Evolutionary conservation across 768 basidiomycete species (phyloP), one percentile per base, ranked within the genome.

Genomic region (Mycena filopes): DNA sequence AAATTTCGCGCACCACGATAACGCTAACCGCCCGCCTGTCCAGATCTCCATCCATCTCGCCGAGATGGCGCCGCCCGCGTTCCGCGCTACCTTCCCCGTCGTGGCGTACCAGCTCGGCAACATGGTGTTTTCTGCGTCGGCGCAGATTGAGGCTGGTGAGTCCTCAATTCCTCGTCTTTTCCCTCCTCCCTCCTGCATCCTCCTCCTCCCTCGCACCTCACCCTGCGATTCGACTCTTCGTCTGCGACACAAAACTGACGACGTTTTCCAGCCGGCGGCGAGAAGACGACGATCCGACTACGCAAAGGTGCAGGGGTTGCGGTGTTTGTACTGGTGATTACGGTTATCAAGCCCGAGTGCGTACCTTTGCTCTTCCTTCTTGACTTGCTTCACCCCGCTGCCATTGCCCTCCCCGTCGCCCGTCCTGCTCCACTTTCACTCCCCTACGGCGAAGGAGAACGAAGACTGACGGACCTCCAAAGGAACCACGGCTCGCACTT

Each of bases 301-400:
- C 68, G 91, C 89, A 4, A 88, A 86, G 76, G 92, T 93, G 6
- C 92, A 94, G 79, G 93, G 92, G 91, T 98, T 25, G 83, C 91
- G 1, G 89, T 87, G 0, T 96, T 91, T 68, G 87, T 94, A 45
- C 78, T 97, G 49, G 23, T 94, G 72, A 84, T 93, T 71, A 90
- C 89, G 15, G 80, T 94, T 67, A 75, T 97, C 62, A 95, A 95
- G 8, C 90, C 58, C 26, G 85, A 87, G 89, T 90, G 66, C 63
- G 91, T 84, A n/a, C n/a, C n/a, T n/a, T n/a, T n/a, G n/a, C n/a
- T n/a, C n/a, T n/a, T n/a, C 20, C 56, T 31, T 2, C 53, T 45
- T 15, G 29, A 26, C 3, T 57, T 21, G 36, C 40, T 41, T 55
- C 9, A 40, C 28, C 46, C 40, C n/a, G 42, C 46, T 50, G 33